Percentiles rank a stretch among this genome's conserved stretches.
Evolutionary conservation across 2,329 filamentous ascomycete genomes (phyloP).

Genomic region (Aplosporella prunicola): DNA sequence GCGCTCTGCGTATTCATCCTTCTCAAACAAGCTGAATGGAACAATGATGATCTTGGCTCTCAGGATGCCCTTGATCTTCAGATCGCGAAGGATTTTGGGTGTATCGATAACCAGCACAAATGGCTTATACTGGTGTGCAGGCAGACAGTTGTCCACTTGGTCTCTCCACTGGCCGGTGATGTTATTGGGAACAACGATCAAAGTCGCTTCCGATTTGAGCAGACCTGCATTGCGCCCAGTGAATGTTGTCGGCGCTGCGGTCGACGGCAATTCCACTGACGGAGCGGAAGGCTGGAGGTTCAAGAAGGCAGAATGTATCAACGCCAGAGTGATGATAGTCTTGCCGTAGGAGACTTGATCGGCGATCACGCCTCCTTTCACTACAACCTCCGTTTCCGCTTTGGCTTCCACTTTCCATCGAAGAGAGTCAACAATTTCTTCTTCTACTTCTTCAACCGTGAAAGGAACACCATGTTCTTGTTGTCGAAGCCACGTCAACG

Average conservation of each 20-base stretch:
- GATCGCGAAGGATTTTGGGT: slow-evolving; percentile 29
- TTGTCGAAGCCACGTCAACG: slow-evolving; percentile 49
- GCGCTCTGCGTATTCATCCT: slow-evolving; percentile 38
- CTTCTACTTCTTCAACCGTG: slow-evolving; percentile 47
- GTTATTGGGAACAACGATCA: slow-evolving; percentile 49
- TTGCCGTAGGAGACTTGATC: slow-evolving; percentile 60
- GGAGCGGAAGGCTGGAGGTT: slow-evolving; percentile 8
- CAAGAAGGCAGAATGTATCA: slow-evolving; percentile 41
- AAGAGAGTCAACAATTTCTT: slow-evolving; percentile 34
- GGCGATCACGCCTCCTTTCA: slow-evolving; percentile 53
- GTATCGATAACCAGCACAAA: slow-evolving; percentile 36
- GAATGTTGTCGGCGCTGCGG: too few species aligned
- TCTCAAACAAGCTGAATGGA: slow-evolving; percentile 41
- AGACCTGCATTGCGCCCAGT: slow-evolving; percentile 17
- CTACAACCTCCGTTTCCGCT: slow-evolving; percentile 30
- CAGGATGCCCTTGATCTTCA: slow-evolving; percentile 37
- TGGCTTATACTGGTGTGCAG: slow-evolving; percentile 16
- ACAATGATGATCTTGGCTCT: slow-evolving; percentile 47
- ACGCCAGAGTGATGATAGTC: slow-evolving; percentile 49
- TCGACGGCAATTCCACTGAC: slow-evolving; percentile 9
- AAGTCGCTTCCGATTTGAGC: slow-evolving; percentile 45
- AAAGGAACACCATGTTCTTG: slow-evolving; percentile 42
- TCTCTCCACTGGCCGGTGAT: slow-evolving; percentile 49
- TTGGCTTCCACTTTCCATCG: slow-evolving; percentile 50
- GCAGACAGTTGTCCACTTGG: slow-evolving; percentile 46